phyloP scores from a whole-genome alignment of 163 green algal genomes.

The Prototheca wickerhamii region DNA sequence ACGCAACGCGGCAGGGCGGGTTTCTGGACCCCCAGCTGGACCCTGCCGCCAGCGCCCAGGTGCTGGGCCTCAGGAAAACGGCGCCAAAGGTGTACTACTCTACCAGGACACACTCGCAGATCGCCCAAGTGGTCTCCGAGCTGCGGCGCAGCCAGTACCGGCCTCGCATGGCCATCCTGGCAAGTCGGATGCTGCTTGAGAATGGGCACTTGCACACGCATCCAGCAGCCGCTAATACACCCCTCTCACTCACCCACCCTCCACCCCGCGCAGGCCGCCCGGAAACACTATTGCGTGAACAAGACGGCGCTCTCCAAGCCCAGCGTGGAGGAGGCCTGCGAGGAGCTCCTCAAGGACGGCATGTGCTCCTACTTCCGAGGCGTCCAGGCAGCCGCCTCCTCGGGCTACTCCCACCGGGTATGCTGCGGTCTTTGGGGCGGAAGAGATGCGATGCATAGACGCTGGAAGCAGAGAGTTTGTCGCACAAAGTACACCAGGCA shows the following conservation, averaged over 20 bases:
- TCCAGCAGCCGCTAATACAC: neutral
- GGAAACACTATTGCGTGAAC: slow-evolving; percentile 64
- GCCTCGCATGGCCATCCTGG: slow-evolving; percentile 73
- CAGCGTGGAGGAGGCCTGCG: slow-evolving; percentile 62
- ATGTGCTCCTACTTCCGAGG: slow-evolving; percentile 50
- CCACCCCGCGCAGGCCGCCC: slow-evolving; percentile 35
- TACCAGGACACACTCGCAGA: slow-evolving; percentile 89
- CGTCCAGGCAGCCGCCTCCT: slow-evolving; percentile 1
- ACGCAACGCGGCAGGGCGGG: neutral
- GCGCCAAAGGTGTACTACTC: slow-evolving; percentile 80
- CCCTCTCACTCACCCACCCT: neutral
- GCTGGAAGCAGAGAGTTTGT: too few species aligned
- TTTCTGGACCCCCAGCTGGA: neutral
- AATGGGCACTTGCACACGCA: neutral
- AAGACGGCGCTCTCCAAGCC: slow-evolving; percentile 12
- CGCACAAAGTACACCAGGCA: too few species aligned
- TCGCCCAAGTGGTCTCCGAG: slow-evolving; percentile 84
- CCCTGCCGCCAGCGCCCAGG: neutral
- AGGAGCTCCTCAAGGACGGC: slow-evolving; percentile 53
- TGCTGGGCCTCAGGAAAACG: slow-evolving; percentile 12
- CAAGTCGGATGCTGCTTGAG: slow-evolving; percentile 17
- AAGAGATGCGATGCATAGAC: too few species aligned
- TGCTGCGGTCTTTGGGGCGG: neutral
- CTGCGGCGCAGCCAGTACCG: slow-evolving; percentile 69
- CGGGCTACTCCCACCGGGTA: slow-evolving; percentile 19